Base-by-base conservation (phyloP, 306 rosid species). In the Medicago ruthenica region DNA sequence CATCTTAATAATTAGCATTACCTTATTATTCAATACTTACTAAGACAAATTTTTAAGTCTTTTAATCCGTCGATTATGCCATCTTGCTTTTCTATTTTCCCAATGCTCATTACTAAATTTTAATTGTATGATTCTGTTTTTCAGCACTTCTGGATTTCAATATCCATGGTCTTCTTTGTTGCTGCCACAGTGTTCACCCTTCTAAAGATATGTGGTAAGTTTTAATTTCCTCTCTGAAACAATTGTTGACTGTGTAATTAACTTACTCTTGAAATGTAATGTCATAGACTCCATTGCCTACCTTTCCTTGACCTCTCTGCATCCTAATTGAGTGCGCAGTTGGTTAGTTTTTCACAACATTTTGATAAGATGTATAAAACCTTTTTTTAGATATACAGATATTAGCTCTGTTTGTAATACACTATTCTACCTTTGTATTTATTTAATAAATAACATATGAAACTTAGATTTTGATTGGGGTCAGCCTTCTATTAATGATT, bases 141-240 rank as follows among this genome's bases (percentile, higher is more conserved):
- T 75, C 79, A 95, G 98, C 98, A 95, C 87, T 95, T 95, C 91
- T 95, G 98, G 98, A 92, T 94, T 73, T 88, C 98, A 41, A 95
- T 95, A 76, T 87, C 98, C 82, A 95, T 95, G 98, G 97, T 95
- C 83, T 92, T 95, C 96, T 84, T 92, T 75, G 75, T 87, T 70
- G 98, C 98, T 47, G 98, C 97, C 16, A 90, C 98, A 55, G 48
- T 85, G 31, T 95, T 95, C 86, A 89, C 97, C 70, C 91, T 95
- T 76, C 90, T 95, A 20, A 95, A 95, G 90, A 85, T 95, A 78
- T 83, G 89, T 14, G 98, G 98, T 95, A 81, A 80, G 96, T 76
- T 59, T 79, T 36, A 76, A 45, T 59, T 67, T 67, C 80, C 67
- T 63, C 79, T 63, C 18, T 3, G 58, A 64, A 62, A 54, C 55